Evolutionary conservation across 2,329 filamentous ascomycete species (phyloP), one percentile per base, ranked within the genome.

Genomic region (Diaporthe eres): DNA sequence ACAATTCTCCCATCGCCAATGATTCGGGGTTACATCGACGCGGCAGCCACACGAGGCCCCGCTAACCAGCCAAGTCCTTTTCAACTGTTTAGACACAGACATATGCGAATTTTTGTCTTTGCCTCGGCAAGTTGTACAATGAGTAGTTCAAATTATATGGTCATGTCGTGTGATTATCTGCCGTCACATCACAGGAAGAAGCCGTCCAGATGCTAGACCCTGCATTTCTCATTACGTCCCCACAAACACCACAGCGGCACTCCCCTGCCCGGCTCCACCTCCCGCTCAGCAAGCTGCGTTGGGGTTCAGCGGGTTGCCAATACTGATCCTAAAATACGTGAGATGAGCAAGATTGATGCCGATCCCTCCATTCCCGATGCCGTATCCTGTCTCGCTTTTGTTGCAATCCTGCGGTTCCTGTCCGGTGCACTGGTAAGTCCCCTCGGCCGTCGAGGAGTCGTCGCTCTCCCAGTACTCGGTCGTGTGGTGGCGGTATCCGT

Each of bases 401-500:
- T 74, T 70, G 31, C 74, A 76, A 25, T 70, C 39, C 71, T 58
- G 55, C 1, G 71, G 70, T 44, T 74, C 74, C 22, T 73, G 74
- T 1, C 74, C 74, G 2, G 60, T 61, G n/a, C 74, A 74, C 31
- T 74, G 42, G 37, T 37, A 53, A 10, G 47, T 53, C 13, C 57
- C 67, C 2, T 28, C 17, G 42, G 51, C 71, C 65, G 65, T 28
- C 4, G 9, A 5, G 1, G 8, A 7, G 49, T 70, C 49, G 65
- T 70, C 65, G 65, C 65, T 70, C 44, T 47, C 49, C 75, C 81
- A 89, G 78, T 88, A 90, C 80, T 90, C 89, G 0, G 88, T 88
- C 37, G 82, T 84, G 49, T 87, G 82, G 76, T 90, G 88, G 9
- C 83, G 79, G 78, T 85, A 90, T 0, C 87, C 87, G 55, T 89